Evolutionary conservation across 495 filamentous ascomycete genomes (phyloP).

Genomic region (Penicillium argentinense): DNA sequence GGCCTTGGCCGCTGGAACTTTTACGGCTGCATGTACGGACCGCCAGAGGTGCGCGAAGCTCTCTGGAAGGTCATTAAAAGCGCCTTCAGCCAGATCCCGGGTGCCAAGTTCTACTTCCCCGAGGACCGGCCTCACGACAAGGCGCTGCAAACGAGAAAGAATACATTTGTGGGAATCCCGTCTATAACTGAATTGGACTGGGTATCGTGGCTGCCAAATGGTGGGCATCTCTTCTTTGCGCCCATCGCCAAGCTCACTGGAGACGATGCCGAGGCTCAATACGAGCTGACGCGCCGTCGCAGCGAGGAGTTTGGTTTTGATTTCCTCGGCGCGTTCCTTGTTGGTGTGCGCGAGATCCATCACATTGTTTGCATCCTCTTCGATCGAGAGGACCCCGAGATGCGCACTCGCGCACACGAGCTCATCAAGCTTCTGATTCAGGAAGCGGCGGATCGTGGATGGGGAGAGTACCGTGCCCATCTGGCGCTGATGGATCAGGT

Average conservation of each 20-base stretch:
- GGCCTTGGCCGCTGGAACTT: slow-evolving; percentile 52
- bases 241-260: slow-evolving; percentile 55
- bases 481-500: slow-evolving; percentile 57
- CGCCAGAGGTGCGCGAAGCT: slow-evolving; percentile 36
- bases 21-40: slow-evolving; percentile 52
- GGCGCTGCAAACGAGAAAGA: too few relatives aligned
- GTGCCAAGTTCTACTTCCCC: slow-evolving; percentile 45
- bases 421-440: slow-evolving; percentile 46
- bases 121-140: slow-evolving; percentile 36
- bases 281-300: slow-evolving; percentile 46
- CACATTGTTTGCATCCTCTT: slow-evolving; percentile 59
- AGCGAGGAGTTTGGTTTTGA: slow-evolving; percentile 46
- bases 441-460: slow-evolving; percentile 49
- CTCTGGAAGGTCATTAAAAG: slow-evolving; percentile 47
- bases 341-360: slow-evolving; percentile 57
- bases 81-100: slow-evolving; percentile 44
- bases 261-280: slow-evolving; percentile 45
- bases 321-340: slow-evolving; percentile 49
- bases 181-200: slow-evolving; percentile 52
- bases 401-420: slow-evolving; percentile 35
- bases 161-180: slow-evolving; percentile 52
- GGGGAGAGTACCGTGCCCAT: slow-evolving; percentile 60
- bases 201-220: slow-evolving; percentile 58
- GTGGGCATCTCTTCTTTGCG: slow-evolving; percentile 55
- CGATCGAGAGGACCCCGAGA: slow-evolving; percentile 41